Base-by-base conservation (phyloP, 2,329 filamentous ascomycete genomes). In the Whalleya microplaca region DNA sequence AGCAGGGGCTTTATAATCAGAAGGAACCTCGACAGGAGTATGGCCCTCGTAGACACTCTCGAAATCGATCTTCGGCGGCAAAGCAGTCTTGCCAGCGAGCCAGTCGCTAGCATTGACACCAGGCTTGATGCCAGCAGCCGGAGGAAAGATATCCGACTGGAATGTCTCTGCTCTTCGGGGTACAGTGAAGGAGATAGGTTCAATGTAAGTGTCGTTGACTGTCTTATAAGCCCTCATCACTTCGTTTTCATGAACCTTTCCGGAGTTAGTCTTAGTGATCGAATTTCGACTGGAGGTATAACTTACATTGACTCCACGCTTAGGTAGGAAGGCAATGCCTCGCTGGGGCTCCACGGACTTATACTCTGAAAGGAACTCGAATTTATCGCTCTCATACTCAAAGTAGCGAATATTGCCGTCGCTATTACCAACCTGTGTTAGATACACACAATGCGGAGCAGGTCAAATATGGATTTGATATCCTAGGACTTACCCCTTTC, bases 351-450 rank as follows among this genome's bases (percentile, higher is more conserved):
- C 95, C 41, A 82, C 80, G n/a, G 95, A 98, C 78, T 97, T 96
- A 83, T 98, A 95, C 74, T 98, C 94, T 62, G 92, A 96, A 52
- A 99, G 80, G 76, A 91, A 96, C 76, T 99, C 94, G 72, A 99
- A 97, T 76, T 97, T 97, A 82, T 98, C 94, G 77, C 98, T 96
- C 72, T 96, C 91, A 71, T 96, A 96, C 77, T 99, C 95, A 74
- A 91, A 99, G 82, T 99, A 99, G 63, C 95, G 93, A 71, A 99
- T 99, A 77, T 99, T 99, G 70, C 95, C 95, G 72, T 99, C 95
- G 75, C 91, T 95, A 61, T 16, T 27, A 10, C 8, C 18, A 23
- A 64, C 67, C 37, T 66, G 19, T n/a, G 47, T 71, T 61, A 70
- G 63, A 52, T n/a, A n/a, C n/a, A 63, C 20, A 37, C 43, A 27